These are phyloP conservation scores for Populus hybrid DNA, from an alignment of 441 rosid species.

Conservation along the genomic window DNA sequence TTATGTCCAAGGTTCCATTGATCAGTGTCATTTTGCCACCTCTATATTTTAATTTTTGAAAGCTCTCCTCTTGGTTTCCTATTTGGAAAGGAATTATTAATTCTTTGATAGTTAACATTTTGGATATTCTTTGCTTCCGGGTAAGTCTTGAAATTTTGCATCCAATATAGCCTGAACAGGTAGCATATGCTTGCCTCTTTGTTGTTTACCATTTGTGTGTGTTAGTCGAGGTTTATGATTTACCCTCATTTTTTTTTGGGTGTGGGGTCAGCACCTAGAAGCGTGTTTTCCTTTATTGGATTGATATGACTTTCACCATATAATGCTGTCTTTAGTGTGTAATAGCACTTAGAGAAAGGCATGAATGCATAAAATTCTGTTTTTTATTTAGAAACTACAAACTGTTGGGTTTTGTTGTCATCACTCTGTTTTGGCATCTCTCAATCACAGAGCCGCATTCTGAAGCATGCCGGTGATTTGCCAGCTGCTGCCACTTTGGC, in stretches of 20 bases:
- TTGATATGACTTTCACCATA: background rate
- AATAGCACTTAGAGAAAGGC: background rate
- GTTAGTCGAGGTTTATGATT: background rate
- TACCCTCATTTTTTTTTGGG: background rate
- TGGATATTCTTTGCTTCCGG: background rate
- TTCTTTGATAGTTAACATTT: background rate
- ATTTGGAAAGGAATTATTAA: background rate
- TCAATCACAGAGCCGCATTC: conserved; percentile 79
- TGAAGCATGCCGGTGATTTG: conserved; percentile 99
- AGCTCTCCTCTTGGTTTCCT: background rate
- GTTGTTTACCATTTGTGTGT: background rate
- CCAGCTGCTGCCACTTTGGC: conserved; percentile 94
- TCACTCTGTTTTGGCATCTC: background rate
- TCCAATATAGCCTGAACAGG: background rate
- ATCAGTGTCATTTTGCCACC: background rate
- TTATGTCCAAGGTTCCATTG: background rate
- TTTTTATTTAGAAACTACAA: background rate
- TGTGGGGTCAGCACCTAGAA: background rate
- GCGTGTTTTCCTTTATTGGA: background rate
- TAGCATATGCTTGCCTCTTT: background rate
- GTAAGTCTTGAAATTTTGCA: background rate
- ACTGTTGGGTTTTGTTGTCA: background rate
- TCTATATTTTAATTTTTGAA: background rate
- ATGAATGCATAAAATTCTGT: background rate
- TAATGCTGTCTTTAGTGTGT: background rate